Evolutionary conservation across 2,329 filamentous ascomycete genomes (phyloP).

Genomic region (Reticulascus tulasneorum): DNA sequence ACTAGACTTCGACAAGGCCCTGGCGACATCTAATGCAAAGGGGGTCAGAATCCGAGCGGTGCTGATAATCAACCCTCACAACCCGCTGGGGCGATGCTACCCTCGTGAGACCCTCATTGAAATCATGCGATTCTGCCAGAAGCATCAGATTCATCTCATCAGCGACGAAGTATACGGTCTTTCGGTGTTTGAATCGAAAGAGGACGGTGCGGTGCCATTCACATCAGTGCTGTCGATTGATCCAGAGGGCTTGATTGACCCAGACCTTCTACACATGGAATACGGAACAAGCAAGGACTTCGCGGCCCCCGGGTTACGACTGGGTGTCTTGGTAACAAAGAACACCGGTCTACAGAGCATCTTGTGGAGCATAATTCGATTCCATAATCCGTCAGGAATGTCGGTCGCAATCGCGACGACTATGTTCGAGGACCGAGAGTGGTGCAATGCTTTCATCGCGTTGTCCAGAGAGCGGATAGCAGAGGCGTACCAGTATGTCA

Average conservation of each 20-base stretch:
- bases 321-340: constrained; percentile 43
- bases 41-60: constrained; percentile 40
- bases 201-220: constrained; percentile 31
- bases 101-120: constrained; percentile 34
- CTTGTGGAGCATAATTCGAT: constrained; percentile 36
- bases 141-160: constrained; percentile 47
- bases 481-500: constrained; percentile 35
- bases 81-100: constrained; percentile 47
- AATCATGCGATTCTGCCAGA: constrained; percentile 46
- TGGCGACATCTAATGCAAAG: constrained; percentile 25
- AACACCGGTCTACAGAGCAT: constrained; percentile 27
- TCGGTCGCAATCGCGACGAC: constrained; percentile 37
- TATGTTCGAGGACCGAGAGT: constrained; percentile 42
- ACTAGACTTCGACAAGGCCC: constrained; percentile 39
- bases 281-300: constrained; percentile 47
- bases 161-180: constrained; percentile 57
- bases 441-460: constrained; percentile 39
- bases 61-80: constrained; percentile 50
- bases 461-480: constrained; percentile 34
- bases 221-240: constrained; percentile 47
- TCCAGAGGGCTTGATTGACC: constrained; percentile 37
- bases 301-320: constrained; percentile 46
- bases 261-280: constrained; percentile 45
- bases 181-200: constrained; percentile 38
- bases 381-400: constrained; percentile 42